Evolutionary conservation across 352 stramenopile species (phyloP), one percentile per base, ranked within the genome.

Genomic region (Pythium aphanidermatum): DNA sequence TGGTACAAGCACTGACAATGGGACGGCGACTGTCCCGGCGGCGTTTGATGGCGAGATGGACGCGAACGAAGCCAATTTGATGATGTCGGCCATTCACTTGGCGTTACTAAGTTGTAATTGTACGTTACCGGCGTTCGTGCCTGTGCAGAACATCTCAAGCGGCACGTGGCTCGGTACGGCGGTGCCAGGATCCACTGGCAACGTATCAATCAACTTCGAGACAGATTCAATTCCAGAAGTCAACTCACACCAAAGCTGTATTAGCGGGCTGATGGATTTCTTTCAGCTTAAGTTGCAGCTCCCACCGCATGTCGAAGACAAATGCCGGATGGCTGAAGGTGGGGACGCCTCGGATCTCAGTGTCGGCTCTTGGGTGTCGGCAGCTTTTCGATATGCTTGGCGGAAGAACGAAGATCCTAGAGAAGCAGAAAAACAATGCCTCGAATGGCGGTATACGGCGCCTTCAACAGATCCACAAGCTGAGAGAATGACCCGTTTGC

Each of bases 211-310:
- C 25, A 61, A 62, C 5, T 90, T 92, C 48, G 81, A 92, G 8
- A 92, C 81, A 0, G 74, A 88, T 35, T 74, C 63, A 5, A 72
- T 85, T 8, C 71, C 75, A 0, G 77, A 92, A 38, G 42, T 89
- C 12, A 84, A 76, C 32, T 62, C 68, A 17, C 82, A 83, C 32
- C 81, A 92, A 49, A 86, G 71, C 34, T 86, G 73, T 20, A 83
- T 92, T 43, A 89, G 73, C 20, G 78, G 81, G 0, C 40, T 92
- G 25, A 35, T 92, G 1, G 75, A 90, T 31, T 87, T 90, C 46
- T 92, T 92, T 52, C 81, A 84, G 43, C 46, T 71, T n/a, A 92
- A 92, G 39, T 51, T 92, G 29, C 74, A 86, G 41, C 49, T 91
- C 11, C 65, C 71, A 7, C 62, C 70, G 7, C 59, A 83, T 17